Base-by-base conservation (phyloP, 2,329 filamentous ascomycete species). In the Pyrenophora tritici-repentis region DNA sequence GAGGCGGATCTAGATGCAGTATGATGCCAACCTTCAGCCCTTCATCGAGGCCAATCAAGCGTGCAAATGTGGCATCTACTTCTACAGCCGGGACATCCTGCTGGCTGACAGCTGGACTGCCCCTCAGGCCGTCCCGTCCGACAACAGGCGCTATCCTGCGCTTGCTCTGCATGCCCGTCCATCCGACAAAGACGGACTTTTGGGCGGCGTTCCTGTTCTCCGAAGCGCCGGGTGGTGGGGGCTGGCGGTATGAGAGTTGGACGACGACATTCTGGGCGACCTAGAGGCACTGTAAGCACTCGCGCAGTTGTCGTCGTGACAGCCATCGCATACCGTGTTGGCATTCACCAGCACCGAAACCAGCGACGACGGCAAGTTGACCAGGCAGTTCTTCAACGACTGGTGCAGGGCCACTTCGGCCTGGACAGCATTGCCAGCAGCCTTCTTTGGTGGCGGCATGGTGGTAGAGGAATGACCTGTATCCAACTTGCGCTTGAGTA, bases 131-230 rank as follows among this genome's bases (percentile, higher is more conserved):
- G 68, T 94, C 89, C 61, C 87, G 85, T 49, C 84, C 82, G 22
- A 94, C 85, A 22, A 92, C 81, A 0, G 90, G 84, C 10, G 86
- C 84, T 61, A 89, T 78, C 72, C 86, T 89, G 68, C 90, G 86
- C 81, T 92, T 95, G 79, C 92, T 97, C 59, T 91, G 89, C 90
- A 99, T 95, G 63, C 94, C 94, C 9, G 94, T 97, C 94, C 94
- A 99, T 72, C 94, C 94, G 53, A 96, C 81, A 71, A 89, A 99
- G 64, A 95, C 81, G 40, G 90, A 95, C 66, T 82, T 84, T 62
- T 67, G 65, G 47, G 76, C 70, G 47, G 79, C 70, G 34, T 63
- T 73, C 53, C 73, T 72, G 9, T 63, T 50, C 46, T 76, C 75
- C 12, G 67, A 63, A 22, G 62, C 62, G 36, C 63, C 63, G 10